Percentiles rank a stretch among this genome's conserved stretches.
These are phyloP conservation scores for Guadua angustifolia DNA, from an alignment of 176 grass and related monocot genomes.

Conservation along the genomic window DNA sequence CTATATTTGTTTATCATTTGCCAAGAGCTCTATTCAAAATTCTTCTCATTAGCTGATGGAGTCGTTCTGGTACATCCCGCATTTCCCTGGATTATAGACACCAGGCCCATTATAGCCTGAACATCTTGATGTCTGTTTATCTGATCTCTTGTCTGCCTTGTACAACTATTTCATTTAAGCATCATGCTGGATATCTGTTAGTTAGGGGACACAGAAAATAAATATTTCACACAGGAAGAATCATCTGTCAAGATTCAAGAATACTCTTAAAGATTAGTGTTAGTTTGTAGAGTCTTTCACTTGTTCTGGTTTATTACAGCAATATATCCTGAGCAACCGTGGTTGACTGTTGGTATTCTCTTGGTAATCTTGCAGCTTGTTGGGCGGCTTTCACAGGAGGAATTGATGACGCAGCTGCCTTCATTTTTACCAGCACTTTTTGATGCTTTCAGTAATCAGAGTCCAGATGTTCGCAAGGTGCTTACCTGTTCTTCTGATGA, in stretches of 20 bases:
- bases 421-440: conserved; percentile 85
- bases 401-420: conserved; percentile 71
- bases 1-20: conserved; percentile 25
- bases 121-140: conserved; percentile 10
- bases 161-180: conserved; percentile 17
- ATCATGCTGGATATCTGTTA: background rate
- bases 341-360: conserved; percentile 31
- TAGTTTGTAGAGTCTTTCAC: background rate
- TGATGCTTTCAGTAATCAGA: conserved; percentile 89
- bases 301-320: conserved; percentile 25
- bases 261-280: background rate
- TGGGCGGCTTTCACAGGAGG: conserved; percentile 72
- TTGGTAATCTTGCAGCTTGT: conserved; percentile 66
- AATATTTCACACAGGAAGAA: background rate
- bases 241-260: background rate
- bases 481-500: conserved; percentile 25
- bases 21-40: background rate
- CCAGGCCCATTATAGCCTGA: background rate
- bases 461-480: conserved; percentile 96
- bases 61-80: background rate
- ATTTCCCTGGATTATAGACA: background rate
- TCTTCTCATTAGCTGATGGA: conserved; percentile 17
- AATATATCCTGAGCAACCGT: conserved; percentile 15
- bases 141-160: background rate
- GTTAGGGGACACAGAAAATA: background rate